Evolutionary conservation across 2,329 filamentous ascomycete species (phyloP).

Genomic region (Aureobasidium musti): DNA sequence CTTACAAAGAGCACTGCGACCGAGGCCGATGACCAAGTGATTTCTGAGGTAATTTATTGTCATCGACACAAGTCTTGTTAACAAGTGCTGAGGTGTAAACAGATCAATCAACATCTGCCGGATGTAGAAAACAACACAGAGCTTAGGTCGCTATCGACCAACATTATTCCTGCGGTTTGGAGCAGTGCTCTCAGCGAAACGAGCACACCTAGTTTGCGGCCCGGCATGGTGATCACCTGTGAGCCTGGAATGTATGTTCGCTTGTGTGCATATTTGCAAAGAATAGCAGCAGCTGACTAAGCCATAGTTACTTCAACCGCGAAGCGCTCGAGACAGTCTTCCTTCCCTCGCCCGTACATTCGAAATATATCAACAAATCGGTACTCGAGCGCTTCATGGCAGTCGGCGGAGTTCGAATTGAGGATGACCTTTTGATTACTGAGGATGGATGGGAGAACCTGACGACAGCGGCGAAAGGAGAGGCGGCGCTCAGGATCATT

Average conservation of each 20-base stretch:
- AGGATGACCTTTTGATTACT: conserved; percentile 74
- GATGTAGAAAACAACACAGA: background rate
- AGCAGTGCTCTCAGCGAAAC: background rate
- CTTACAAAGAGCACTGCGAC: background rate
- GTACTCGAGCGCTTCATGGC: conserved; percentile 80
- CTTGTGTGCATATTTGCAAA: background rate
- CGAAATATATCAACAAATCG: conserved; percentile 71
- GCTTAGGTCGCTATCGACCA: conserved; percentile 12
- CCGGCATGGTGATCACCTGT: conserved; percentile 59
- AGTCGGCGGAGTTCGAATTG: conserved; percentile 73
- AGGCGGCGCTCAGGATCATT: conserved; percentile 63
- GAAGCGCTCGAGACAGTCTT: conserved; percentile 80
- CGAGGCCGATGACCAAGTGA: conserved; percentile 69
- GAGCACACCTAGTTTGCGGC: conserved; percentile 43
- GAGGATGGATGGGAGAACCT: conserved; percentile 69
- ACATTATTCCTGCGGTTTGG: conserved; percentile 7
- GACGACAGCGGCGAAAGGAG: conserved; percentile 70
- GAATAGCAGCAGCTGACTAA: background rate
- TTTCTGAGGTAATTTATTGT: conserved; percentile 54
- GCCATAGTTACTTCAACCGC: conserved; percentile 76
- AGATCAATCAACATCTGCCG: conserved; percentile 8
- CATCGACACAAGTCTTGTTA: background rate
- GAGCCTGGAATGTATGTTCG: conserved; percentile 52
- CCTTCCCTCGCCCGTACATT: conserved; percentile 68
- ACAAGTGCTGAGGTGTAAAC: background rate